Evolutionary conservation across 2,329 filamentous ascomycete genomes (phyloP), one percentile per base, ranked within the genome.

Genomic region (Coniochaeta pulveracea): DNA sequence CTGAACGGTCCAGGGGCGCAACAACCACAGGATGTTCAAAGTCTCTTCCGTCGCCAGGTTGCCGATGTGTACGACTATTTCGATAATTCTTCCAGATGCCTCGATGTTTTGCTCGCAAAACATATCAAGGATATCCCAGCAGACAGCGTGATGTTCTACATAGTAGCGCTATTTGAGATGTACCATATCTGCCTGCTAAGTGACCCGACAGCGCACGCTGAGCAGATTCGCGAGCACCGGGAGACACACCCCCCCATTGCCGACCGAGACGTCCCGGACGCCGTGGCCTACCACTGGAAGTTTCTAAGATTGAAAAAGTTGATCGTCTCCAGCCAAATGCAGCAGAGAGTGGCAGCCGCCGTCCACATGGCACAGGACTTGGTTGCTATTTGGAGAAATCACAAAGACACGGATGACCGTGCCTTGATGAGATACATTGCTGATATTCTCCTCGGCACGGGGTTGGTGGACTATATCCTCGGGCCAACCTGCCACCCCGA

Each of bases 401-500:
- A 70, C 41, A 64, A 64, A n/a, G 66, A 69, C 35, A 63, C 56
- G 8, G 55, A 58, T 10, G 43, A 50, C n/a, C 50, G 42, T 38
- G 51, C 34, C 3, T 46, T 69, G 2, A 63, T 84, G 31, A 64
- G 69, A 10, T 79, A 80, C 44, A 61, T 93, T 34, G 75, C 83
- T 5, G 63, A 72, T 16, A 80, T 83, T 42, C 62, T 96, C 21
- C 64, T 80, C 11, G 59, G 67, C 6, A 79, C 80, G 24, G 76
- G 77, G 34, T 63, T 96, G 17, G 72, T 93, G 16, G 76, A 86
- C 38, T 96, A 95, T 54, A 76, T 98, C 28, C 72, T 95, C 33
- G 85, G 89, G 2, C 77, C 89, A 10, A 86, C 86, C 36, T 95
- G 89, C 19, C 91, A 96, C 48, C 85, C 88, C 1, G 86, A 94